phyloP scores from a whole-genome alignment of 139 green algal genomes.

The Chlorella sorokiniana region DNA sequence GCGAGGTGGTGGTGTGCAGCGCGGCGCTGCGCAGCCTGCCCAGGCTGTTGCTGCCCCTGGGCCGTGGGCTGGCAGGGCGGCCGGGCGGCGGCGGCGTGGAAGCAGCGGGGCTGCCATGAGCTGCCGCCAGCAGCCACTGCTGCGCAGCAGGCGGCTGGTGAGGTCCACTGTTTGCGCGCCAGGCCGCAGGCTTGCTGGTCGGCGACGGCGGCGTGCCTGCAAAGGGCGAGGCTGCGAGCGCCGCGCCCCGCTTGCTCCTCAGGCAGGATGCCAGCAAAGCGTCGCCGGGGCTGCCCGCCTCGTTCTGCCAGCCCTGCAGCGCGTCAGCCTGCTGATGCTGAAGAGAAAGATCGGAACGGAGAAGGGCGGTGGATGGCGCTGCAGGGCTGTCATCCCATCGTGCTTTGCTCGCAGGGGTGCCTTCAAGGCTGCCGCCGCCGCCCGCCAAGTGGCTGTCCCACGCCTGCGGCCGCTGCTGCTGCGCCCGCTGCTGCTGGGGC shows the following conservation, averaged over 20 bases:
- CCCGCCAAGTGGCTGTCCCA: not conserved
- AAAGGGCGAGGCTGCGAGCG: not conserved
- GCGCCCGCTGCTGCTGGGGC: not conserved
- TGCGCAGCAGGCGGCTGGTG: not conserved
- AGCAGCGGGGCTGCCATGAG: not conserved
- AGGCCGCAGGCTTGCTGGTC: not conserved
- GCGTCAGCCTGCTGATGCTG: not conserved
- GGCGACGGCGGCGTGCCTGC: not conserved
- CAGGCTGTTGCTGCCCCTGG: slow-evolving; percentile 2
- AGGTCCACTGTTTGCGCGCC: not conserved
- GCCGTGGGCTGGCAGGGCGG: not conserved
- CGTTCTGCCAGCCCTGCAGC: not conserved
- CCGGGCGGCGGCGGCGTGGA: not conserved
- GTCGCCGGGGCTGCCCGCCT: not conserved
- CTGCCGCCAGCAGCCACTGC: not conserved
- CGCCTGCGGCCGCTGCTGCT: not conserved
- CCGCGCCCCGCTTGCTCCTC: not conserved
- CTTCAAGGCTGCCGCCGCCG: not conserved
- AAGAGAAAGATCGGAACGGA: not conserved
- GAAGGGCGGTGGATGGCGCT: not conserved
- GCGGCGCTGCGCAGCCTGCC: slow-evolving; percentile 3
- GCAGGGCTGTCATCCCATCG: not conserved
- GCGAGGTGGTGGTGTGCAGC: slow-evolving; percentile 22
- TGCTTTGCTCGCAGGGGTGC: not conserved
- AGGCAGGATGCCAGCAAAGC: slow-evolving; percentile 18